phyloP scores from a whole-genome alignment of 1,284 basidiomycete species.

The Takashimella koratensis region DNA sequence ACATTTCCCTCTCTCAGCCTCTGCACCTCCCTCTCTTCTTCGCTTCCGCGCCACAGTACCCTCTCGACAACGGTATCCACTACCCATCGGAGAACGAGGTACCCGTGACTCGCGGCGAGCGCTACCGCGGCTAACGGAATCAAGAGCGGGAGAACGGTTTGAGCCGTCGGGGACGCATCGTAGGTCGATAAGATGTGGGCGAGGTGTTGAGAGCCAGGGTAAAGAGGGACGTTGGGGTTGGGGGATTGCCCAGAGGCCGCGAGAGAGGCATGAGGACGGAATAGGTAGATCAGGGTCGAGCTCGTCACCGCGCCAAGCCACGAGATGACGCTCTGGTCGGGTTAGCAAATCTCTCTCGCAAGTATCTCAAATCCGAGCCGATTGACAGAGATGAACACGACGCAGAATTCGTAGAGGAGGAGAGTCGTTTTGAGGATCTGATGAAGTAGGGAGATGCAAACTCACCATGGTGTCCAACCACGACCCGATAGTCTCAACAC shows the following conservation, averaged over 20 bases:
- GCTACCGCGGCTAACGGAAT: slow-evolving; percentile 68
- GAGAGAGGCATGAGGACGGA: slow-evolving; percentile 52
- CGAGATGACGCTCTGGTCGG: slow-evolving; percentile 69
- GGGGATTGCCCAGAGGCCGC: slow-evolving; percentile 19
- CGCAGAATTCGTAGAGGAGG: too few species aligned
- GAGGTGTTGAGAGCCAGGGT: slow-evolving; percentile 28
- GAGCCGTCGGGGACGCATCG: slow-evolving; percentile 23
- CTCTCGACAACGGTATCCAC: slow-evolving; percentile 69
- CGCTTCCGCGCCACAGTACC: slow-evolving; percentile 67
- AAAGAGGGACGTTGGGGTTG: slow-evolving; percentile 32
- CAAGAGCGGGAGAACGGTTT: slow-evolving; percentile 48
- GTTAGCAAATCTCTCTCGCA: too few species aligned
- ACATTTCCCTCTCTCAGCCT: slow-evolving; percentile 15
- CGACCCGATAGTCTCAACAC: slow-evolving; percentile 86
- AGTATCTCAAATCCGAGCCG: too few species aligned
- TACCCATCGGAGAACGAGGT: slow-evolving; percentile 61
- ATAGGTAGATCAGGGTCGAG: slow-evolving; percentile 79
- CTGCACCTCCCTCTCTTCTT: slow-evolving; percentile 50
- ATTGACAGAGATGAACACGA: too few species aligned
- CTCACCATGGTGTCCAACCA: slow-evolving; percentile 80
- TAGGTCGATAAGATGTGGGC: slow-evolving; percentile 34
- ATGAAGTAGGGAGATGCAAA: too few species aligned
- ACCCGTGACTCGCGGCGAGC: slow-evolving; percentile 74
- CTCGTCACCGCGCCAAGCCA: slow-evolving; percentile 85
- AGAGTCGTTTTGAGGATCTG: too few species aligned